These are phyloP conservation scores for Suillus bovinus DNA, from an alignment of 768 basidiomycete species.

Conservation along the genomic window DNA sequence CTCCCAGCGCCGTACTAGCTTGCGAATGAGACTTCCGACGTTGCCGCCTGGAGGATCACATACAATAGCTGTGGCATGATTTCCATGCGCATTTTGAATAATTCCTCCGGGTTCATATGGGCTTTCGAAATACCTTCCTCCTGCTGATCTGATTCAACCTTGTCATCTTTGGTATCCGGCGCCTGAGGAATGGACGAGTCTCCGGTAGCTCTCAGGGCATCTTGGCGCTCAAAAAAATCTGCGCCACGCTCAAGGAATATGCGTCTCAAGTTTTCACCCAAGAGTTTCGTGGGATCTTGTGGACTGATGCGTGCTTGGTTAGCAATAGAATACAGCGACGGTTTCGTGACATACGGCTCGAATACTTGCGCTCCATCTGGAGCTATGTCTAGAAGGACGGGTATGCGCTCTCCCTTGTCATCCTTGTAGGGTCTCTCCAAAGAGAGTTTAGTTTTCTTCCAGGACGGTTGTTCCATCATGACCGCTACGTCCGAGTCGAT, in stretches of 20 bases:
- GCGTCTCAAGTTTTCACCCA: conserved; percentile 66
- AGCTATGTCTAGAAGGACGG: conserved; percentile 65
- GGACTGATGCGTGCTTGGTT: conserved; percentile 38
- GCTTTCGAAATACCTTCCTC: conserved; percentile 21
- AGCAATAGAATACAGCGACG: conserved; percentile 14
- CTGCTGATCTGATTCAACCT: conserved; percentile 33
- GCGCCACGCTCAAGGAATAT: conserved; percentile 74
- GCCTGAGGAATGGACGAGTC: conserved; percentile 26
- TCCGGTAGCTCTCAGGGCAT: conserved; percentile 23
- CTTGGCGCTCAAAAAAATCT: conserved; percentile 69
- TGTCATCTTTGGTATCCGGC: conserved; percentile 28
- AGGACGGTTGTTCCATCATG: conserved; percentile 40
- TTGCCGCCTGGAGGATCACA: conserved; percentile 30
- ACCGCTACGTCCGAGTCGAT: not conserved
- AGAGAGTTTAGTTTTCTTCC: conserved; percentile 64
- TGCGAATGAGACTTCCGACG: conserved; percentile 3
- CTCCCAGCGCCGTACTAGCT: conserved; percentile 69
- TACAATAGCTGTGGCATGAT: conserved; percentile 73
- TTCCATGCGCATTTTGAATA: conserved; percentile 72
- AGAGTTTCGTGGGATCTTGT: conserved; percentile 54
- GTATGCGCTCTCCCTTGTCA: conserved; percentile 65
- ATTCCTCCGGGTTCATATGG: conserved; percentile 72
- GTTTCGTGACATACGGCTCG: conserved; percentile 58
- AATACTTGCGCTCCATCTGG: conserved; percentile 67
- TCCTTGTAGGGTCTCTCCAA: conserved; percentile 83